Base-by-base conservation (phyloP, 23 red algal genomes). In the Gracilariopsis chorda region DNA sequence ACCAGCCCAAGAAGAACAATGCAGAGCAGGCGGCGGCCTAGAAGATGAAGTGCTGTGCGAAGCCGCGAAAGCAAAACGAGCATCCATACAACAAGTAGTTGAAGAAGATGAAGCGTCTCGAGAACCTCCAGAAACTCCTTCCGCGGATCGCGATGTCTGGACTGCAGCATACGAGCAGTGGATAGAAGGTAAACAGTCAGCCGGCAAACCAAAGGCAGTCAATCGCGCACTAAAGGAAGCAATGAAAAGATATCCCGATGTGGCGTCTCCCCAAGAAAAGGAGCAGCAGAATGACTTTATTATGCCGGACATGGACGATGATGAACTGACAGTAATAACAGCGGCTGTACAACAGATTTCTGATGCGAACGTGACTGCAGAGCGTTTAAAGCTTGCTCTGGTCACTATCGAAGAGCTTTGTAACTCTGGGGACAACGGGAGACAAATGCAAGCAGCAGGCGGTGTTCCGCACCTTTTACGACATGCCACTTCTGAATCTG, bases 341-440 rank as follows among this genome's bases (percentile, higher is more conserved):
- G 46, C 41, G 6, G 58, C 44, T n/a, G 82, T 53, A 14, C 37
- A 10, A 10, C 44, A 39, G 39, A 61, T 86, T 16, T 61, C 62
- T 4, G 46, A 8, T 11, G 25, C 39, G 2, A 62, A 68, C 19
- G 41, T 44, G 20, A 21, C 60, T 13, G 29, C 17, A 30, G 45
- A 49, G 25, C 30, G 13, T 35, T 36, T 61, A 14, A 41, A 12
- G 59, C n/a, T 37, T 35, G 84, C 49, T 48, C 34, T 89, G 23
- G 84, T 56, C 20, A 63, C 36, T 33, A 78, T 89, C 21, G 71
- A 77, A 41, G 65, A 57, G 84, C 67, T 89, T 41, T 89, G 84
- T 32, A 56, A 57, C 17, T 78, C 69, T 28, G 84, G 84, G 33
- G 84, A 89, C 43, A 89, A 89, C 55, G 84, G 84, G 17, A 43